Evolutionary conservation across 2,329 filamentous ascomycete species (phyloP).

Genomic region (Parafenestella ontariensis): DNA sequence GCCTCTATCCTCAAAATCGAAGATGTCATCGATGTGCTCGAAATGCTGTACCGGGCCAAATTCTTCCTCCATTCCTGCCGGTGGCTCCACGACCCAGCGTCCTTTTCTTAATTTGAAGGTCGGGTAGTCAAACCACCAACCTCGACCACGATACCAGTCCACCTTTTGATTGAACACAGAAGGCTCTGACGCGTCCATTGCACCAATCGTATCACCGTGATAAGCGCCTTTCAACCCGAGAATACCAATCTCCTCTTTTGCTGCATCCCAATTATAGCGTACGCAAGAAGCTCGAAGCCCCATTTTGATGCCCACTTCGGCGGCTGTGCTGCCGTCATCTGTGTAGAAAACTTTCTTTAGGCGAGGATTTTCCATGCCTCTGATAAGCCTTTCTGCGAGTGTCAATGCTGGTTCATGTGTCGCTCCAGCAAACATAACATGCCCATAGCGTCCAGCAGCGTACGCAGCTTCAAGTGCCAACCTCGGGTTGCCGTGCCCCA

Average conservation of each 20-base stretch:
- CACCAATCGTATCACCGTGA: conserved; percentile 86
- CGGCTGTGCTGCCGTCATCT: conserved; percentile 83
- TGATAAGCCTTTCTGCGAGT: conserved; percentile 70
- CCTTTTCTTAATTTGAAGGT: conserved; percentile 71
- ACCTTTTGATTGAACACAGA: conserved; percentile 80
- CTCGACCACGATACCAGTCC: conserved; percentile 83
- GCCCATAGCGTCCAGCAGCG: conserved; percentile 82
- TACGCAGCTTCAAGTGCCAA: conserved; percentile 79
- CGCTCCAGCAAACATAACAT: conserved; percentile 85
- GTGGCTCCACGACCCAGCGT: conserved; percentile 69
- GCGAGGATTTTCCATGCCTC: conserved; percentile 67
- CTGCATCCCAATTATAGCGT: conserved; percentile 70
- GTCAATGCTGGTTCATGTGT: conserved; percentile 79
- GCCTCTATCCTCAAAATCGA: conserved; percentile 51
- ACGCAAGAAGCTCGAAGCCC: conserved; percentile 71
- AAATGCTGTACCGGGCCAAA: conserved; percentile 54
- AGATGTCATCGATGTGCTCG: conserved; percentile 41
- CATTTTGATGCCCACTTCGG: conserved; percentile 88
- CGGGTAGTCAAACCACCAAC: conserved; percentile 83
- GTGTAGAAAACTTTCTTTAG: conserved; percentile 79
- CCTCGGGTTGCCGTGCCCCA: conserved; percentile 78
- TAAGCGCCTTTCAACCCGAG: conserved; percentile 81
- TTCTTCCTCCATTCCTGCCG: conserved; percentile 56
- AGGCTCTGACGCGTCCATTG: conserved; percentile 85
- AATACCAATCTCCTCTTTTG: conserved; percentile 66